phyloP scores from a whole-genome alignment of 768 basidiomycete species.

The Rhodotorula toruloides region DNA sequence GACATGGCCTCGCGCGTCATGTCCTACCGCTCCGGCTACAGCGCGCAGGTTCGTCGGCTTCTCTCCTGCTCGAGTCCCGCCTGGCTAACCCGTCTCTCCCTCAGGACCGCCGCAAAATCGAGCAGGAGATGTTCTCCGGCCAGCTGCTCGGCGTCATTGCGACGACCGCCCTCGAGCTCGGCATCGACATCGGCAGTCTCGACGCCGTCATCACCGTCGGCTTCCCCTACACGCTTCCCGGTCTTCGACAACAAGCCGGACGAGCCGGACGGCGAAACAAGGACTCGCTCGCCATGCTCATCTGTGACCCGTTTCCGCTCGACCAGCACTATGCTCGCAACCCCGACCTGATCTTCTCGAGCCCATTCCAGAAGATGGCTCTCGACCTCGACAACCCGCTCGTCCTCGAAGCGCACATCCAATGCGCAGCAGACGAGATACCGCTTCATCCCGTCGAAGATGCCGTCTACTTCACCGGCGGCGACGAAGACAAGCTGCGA shows the following conservation, averaged over 20 bases:
- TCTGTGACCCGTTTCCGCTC: conserved; percentile 61
- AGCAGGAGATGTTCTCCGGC: conserved; percentile 79
- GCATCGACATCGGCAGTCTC: conserved; percentile 46
- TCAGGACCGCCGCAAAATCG: conserved; percentile 75
- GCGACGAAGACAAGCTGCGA: conserved; percentile 54
- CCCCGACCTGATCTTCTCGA: conserved; percentile 65
- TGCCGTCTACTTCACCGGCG: conserved; percentile 56
- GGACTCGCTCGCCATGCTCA: conserved; percentile 69
- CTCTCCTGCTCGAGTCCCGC: neutral
- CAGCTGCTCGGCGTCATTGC: conserved; percentile 77
- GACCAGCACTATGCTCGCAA: conserved; percentile 69
- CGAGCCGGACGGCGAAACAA: conserved; percentile 74
- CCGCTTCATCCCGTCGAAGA: conserved; percentile 62
- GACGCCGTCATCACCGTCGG: conserved; percentile 86
- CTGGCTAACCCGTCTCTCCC: neutral
- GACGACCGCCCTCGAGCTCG: conserved; percentile 84
- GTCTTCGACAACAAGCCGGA: conserved; percentile 82
- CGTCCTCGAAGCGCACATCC: conserved; percentile 75
- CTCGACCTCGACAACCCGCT: conserved; percentile 69
- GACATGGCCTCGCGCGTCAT: conserved; percentile 72
- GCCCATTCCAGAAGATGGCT: conserved; percentile 57
- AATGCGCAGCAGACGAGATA: conserved; percentile 83
- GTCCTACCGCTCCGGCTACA: conserved; percentile 82
- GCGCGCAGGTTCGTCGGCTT: conserved; percentile 55
- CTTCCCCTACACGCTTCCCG: conserved; percentile 72